Conservation (phyloP, 148 eudicot species). For the Rhododendron ovatum region DNA sequence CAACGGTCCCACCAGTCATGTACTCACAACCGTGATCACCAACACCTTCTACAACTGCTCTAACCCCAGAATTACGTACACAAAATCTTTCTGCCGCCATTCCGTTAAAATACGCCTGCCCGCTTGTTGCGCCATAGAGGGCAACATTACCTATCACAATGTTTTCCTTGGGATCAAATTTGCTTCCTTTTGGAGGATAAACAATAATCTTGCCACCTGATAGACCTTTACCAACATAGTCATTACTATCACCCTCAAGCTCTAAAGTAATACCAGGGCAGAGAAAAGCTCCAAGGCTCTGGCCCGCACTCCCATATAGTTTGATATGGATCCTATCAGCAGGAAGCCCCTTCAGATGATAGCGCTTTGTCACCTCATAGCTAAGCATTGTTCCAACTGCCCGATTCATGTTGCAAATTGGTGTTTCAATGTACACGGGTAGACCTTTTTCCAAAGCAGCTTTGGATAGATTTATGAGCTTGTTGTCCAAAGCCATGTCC, state of each 20-base stretch:
- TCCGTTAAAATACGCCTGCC: constrained; percentile 96
- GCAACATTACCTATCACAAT: constrained; percentile 98
- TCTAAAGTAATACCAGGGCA: constrained; percentile 86
- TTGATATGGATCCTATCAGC: constrained; percentile 83
- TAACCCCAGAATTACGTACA: constrained; percentile 95
- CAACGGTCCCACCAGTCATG: constrained; percentile 97
- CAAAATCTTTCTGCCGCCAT: constrained; percentile 99
- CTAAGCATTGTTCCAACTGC: constrained; percentile 99
- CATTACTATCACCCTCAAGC: constrained; percentile 99
- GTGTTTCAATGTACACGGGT: constrained; percentile 86
- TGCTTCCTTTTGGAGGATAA: constrained; percentile 83
- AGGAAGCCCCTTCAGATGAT: constrained; percentile 65
- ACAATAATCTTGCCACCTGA: constrained; percentile 94
- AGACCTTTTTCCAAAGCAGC: constrained; percentile 74
- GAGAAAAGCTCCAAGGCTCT: constrained; percentile 95
- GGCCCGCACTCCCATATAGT: constrained; percentile 93
- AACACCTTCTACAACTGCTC: constrained; percentile 97
- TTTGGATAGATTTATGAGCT: constrained; percentile 50
- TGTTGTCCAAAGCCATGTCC: constrained; percentile 85
- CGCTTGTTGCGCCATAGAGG: constrained; percentile 83
- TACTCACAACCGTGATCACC: constrained; percentile 99
- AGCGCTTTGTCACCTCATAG: constrained; percentile 90
- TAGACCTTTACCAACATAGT: constrained; percentile 96
- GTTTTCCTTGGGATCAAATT: constrained; percentile 93
- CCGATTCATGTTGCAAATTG: constrained; percentile 77